Base-by-base conservation (phyloP, 1,284 basidiomycete species). In the Ceratobasidium sp. region DNA sequence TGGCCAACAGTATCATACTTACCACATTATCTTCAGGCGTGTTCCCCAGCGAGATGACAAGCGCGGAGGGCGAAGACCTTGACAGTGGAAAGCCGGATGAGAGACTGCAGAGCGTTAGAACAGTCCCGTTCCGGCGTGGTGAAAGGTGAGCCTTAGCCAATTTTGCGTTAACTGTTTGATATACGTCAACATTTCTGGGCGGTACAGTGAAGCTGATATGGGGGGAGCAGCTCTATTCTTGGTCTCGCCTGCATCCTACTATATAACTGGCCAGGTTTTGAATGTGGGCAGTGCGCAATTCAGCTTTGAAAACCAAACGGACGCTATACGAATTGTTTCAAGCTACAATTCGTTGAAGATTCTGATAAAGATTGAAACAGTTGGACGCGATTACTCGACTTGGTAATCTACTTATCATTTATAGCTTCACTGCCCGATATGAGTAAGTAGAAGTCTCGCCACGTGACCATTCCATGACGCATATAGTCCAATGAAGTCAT, bases 201-300 rank as follows among this genome's bases (percentile, higher is more conserved):
- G 7, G 13, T 23, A 10, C 77, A 94, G 93, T 44, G 89, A 87
- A 0, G 86, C 88, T 78, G 94, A 95, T 83, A 90, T 94, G 84
- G 93, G 92, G 13, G 93, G 91, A 10, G 93, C 93, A 3, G 92
- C 87, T 0, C 87, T 94, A 6, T 94, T 93, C 83, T 87, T 95
- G 10, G 91, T 89, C 3, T 93, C 93, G 6, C 88, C 86, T 26
- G 92, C 91, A 2, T 93, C 92, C 42, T 89, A 87, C 63, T 95
- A 93, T 82, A 90, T 89, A 78, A 93, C 92, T 81, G 94, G 94
- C 12, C 91, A 94, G 82, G 91, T 94, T 81, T 87, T 95, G 61
- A 84, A 90, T 26, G 88, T 94, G 51, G 93, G 95, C 81, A 94
- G 94, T n/a, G n/a, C n/a, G n/a, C n/a, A n/a, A n/a, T n/a, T n/a